Evolutionary conservation across 2,329 filamentous ascomycete species (phyloP).

Genomic region (Helotiales sp.): DNA sequence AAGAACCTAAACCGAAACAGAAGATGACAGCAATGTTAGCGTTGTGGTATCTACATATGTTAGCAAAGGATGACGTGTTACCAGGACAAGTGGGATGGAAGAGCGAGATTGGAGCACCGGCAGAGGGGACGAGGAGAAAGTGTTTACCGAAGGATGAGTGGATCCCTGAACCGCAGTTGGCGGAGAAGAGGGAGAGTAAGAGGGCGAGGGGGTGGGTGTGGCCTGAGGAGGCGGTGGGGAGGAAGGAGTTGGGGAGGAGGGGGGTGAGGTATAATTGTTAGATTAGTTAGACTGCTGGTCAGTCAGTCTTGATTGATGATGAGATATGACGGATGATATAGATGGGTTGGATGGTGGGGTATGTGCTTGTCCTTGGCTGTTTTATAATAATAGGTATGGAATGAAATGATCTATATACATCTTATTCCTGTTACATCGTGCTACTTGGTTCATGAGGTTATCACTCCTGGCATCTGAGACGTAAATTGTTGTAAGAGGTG

Average conservation of each 20-base stretch:
- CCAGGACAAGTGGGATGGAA: constrained; percentile 64
- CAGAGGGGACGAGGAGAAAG: constrained; percentile 70
- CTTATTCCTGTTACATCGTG: too few relatives aligned
- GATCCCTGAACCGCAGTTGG: constrained; percentile 73
- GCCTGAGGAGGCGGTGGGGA: constrained; percentile 71
- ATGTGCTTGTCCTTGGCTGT: constrained; percentile 2
- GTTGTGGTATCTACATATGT: constrained; percentile 75
- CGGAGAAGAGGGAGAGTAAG: constrained; percentile 77
- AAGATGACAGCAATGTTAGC: constrained; percentile 74
- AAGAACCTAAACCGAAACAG: constrained; percentile 42
- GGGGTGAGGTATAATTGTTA: constrained; percentile 54
- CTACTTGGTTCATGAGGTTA: too few relatives aligned
- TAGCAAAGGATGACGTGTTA: constrained; percentile 61
- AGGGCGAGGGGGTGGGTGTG: constrained; percentile 71
- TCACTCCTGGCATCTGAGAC: too few relatives aligned
- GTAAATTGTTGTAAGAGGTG: too few relatives aligned
- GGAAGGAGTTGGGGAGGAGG: constrained; percentile 70
- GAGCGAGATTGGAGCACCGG: constrained; percentile 72
- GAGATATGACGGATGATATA: constrained; percentile 6
- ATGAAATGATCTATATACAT: neutral
- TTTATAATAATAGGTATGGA: neutral
- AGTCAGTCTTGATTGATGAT: neutral
- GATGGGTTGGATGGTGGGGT: constrained; percentile 4
- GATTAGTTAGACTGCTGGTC: constrained; percentile 19
- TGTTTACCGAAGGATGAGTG: constrained; percentile 68